Base-by-base conservation (phyloP, 108 stramenopile species). In the Conticribra guillardii region DNA sequence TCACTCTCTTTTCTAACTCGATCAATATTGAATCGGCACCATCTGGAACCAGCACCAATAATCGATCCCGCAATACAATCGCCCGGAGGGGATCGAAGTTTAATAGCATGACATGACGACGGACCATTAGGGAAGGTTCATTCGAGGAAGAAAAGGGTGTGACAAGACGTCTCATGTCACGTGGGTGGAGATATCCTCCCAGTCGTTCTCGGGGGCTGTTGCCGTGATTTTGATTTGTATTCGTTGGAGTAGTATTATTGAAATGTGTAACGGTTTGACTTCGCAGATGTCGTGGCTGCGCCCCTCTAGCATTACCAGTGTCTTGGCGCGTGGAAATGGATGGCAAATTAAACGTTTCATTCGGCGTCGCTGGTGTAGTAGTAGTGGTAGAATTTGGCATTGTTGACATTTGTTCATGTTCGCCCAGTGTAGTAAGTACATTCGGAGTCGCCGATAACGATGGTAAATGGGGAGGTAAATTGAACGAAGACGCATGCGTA, bases 161-260 rank as follows among this genome's bases (percentile, higher is more conserved):
- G 22, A 96, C 95, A 19, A 96, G 81, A n/a, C 89, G 78, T 5
- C 95, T 82, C 92, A 96, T 93, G 63, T 96, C 95, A 27, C 95
- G 83, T 15, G 95, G 95, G 66, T 96, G 95, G n/a, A 96, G 79
- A 52, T 85, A 92, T 4, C 89, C 92, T 34, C 95, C 95, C 26
- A 96, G 64, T 0, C 87, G 76, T 65, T 95, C 85, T 50, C 85
- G 74, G 53, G 54, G 54, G 18, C 26, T 14, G 54, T 55, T 55
- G 26, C 4, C 5, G 24, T 55, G 23, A 55, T 14, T 27, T 4
- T 9, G 5, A 55, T 55, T 55, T 4, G 21, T 55, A n/a, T n/a
- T n/a, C n/a, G n/a, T n/a, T n/a, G 52, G 52, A 21, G 52, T 53
- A 26, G 18, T 21, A 2, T 18, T 18, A 15, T 29, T 55, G 54